Evolutionary conservation across 208 protist genomes (phyloP), one percentile per base, ranked within the genome.

Genomic region (Trypanosoma theileri): DNA sequence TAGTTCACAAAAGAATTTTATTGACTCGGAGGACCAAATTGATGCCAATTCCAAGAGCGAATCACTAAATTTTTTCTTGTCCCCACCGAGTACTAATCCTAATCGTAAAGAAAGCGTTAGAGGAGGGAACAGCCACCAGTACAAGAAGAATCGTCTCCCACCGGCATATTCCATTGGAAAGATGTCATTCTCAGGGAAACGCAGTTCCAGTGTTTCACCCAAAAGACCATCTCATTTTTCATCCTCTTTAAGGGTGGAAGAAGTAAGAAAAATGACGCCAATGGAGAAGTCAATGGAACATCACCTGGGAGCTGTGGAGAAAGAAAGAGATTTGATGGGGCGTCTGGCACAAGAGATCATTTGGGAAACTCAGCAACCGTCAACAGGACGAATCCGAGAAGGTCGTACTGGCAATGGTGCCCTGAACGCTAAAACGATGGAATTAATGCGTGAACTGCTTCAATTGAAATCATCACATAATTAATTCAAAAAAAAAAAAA

Each of bases 291-390:
- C 13, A 26, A 40, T 22, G 40, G 0, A 50, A 10, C 16, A 21
- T n/a, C 60, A 22, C 21, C 0, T 45, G 19, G 28, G 54, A 2
- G 35, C 57, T n/a, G 62, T 59, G 28, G 22, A 67, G 31, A 41
- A 17, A 3, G 62, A 67, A 19, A 40, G 26, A 52, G 35, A 67
- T 19, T 12, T 67, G 12, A 67, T 67, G n/a, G n/a, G 24, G 0
- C 52, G 52, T 41, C 62, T 67, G 6, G 58, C 62, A 48, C 22
- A 51, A 22, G 62, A 67, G n/a, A 67, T 67, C 40, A 31, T 59
- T 3, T 7, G 41, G 0, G 62, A 67, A 26, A 51, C 16, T 59
- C 62, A 44, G 4, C 1, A n/a, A 17, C 13, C 16, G 1, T 13
- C 1, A 41, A 41, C 50, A 35, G 19, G 19, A 40, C 17, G 11